Base-by-base conservation (phyloP, 1,139 yeast species). In the Yamadazyma aaseri region DNA sequence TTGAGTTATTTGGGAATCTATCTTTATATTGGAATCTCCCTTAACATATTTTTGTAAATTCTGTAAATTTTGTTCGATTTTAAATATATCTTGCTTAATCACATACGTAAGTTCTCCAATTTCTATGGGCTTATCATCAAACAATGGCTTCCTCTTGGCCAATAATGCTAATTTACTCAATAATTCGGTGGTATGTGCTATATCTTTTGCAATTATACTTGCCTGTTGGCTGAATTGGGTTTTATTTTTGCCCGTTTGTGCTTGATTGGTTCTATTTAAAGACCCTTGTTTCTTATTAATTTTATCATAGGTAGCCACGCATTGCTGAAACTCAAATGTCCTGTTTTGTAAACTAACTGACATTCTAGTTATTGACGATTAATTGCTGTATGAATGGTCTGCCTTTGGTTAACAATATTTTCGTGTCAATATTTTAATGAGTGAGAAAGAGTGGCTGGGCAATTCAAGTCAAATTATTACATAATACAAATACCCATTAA, bases 101-200 rank as follows among this genome's bases (percentile, higher is more conserved):
- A 92, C 85, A 53, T 84, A 86, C 1, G 98, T 89, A 46, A 94
- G 69, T 57, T 92, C 97, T 13, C 92, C 86, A 42, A 94, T 86
- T 55, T 92, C 98, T 20, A 86, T 81, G 1, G 98, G 97, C 47
- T 85, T 81, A 58, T 94, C 98, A 55, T 90, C 96, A 50, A 92
- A 86, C 52, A 92, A 63, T n/a, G 97, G 95, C 56, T 89, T 90
- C 48, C 90, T 70, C 56, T 84, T 86, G 7, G 98, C 97, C 44
- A 92, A 60, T 29, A 77, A 50, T 1, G 98, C 96, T 33, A 92
- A 69, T 48, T 89, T 82, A 31, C 85, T 79, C 40, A 94, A 70
- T 50, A 89, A 69, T 38, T 81, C 89, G 2, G 97, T 90, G n/a
- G 94, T 87, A 40, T 80, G 82, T 12, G 89, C 83, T 36, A 92